Conservation (phyloP, 768 basidiomycete species). For the Multifurca ochricompacta region DNA sequence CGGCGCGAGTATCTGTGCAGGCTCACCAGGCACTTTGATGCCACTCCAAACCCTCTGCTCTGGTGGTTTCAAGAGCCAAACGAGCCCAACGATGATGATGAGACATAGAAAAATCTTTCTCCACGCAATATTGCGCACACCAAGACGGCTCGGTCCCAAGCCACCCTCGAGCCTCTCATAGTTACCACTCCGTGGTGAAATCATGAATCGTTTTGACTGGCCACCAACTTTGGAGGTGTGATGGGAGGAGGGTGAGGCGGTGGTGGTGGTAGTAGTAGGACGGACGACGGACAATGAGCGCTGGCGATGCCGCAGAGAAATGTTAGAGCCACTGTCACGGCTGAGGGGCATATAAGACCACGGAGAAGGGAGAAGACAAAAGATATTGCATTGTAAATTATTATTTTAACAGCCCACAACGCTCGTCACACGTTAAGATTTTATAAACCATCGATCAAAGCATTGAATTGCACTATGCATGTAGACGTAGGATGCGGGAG, state of each 20-base stretch:
- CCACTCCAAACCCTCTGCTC: conserved; percentile 24
- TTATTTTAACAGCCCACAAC: too few relatives aligned
- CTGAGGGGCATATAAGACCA: background rate
- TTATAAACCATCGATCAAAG: too few relatives aligned
- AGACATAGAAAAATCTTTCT: conserved; percentile 61
- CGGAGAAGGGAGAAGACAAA: too few relatives aligned
- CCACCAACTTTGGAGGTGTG: background rate
- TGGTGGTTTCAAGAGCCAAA: conserved; percentile 62
- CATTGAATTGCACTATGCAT: background rate
- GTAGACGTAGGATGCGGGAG: background rate
- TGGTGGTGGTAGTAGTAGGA: background rate
- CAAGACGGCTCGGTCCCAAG: conserved; percentile 39
- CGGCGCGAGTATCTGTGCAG: background rate
- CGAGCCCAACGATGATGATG: conserved; percentile 44
- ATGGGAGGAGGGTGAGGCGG: background rate
- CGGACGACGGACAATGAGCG: background rate
- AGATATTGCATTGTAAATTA: too few relatives aligned
- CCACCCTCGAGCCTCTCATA: conserved; percentile 60
- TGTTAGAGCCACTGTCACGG: background rate
- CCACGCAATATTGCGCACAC: conserved; percentile 39
- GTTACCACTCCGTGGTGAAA: conserved; percentile 35
- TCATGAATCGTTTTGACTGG: conserved; percentile 19
- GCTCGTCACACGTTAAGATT: too few relatives aligned
- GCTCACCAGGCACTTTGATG: conserved; percentile 25
- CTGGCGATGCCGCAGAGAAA: background rate